Percentiles rank a stretch among this genome's conserved stretches.
Conservation (phyloP, 2,329 filamentous ascomycete species). For the Pseudogymnoascus sp. region DNA sequence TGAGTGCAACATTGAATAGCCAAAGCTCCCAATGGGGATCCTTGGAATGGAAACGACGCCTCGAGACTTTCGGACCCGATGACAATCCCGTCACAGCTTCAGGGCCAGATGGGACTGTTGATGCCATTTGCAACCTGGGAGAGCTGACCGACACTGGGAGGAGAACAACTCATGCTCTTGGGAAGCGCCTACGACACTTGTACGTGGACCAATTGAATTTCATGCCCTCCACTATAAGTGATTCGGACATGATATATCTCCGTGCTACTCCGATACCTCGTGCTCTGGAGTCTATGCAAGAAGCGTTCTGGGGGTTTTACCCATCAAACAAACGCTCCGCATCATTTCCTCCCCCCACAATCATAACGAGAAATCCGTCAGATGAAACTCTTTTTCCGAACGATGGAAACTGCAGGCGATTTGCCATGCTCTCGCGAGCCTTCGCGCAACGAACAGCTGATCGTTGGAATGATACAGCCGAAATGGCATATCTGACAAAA, state of each 20-base stretch:
- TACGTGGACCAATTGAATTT: constrained; percentile 70
- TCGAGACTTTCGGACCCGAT: constrained; percentile 71
- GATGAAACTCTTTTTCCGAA: constrained; percentile 79
- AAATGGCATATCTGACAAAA: constrained; percentile 76
- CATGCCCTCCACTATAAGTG: constrained; percentile 49
- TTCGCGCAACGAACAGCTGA: constrained; percentile 65
- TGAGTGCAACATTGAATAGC: constrained; percentile 48
- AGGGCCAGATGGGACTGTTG: constrained; percentile 61
- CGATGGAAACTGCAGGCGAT: constrained; percentile 63
- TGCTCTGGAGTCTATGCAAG: constrained; percentile 68
- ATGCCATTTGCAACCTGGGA: constrained; percentile 70
- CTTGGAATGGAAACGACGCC: constrained; percentile 55
- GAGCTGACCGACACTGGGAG: constrained; percentile 70
- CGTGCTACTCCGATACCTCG: constrained; percentile 67
- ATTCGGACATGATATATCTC: constrained; percentile 58
- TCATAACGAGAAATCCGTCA: constrained; percentile 53
- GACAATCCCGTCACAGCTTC: constrained; percentile 62
- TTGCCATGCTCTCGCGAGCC: constrained; percentile 58
- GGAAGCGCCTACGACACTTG: constrained; percentile 57
- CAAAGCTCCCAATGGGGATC: constrained; percentile 29
- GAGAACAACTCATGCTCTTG: constrained; percentile 61
- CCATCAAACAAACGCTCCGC: constrained; percentile 43
- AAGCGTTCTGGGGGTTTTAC: constrained; percentile 68
- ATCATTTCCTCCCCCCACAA: constrained; percentile 52
- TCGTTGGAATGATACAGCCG: constrained; percentile 65